Base-by-base conservation (phyloP, 2,329 filamentous ascomycete species). In the Aspergillus brasiliensis region DNA sequence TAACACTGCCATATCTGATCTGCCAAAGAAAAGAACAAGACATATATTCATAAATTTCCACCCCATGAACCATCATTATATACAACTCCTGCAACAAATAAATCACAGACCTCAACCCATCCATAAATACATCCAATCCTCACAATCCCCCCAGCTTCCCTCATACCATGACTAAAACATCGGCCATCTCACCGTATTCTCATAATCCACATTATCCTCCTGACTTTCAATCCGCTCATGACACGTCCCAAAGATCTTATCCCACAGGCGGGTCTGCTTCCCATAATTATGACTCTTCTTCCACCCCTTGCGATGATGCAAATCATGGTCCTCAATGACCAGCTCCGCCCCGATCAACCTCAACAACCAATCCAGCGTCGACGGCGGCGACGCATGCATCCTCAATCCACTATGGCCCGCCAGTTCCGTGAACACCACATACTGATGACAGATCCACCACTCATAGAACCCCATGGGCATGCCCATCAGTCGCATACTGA, bases 391-490 rank as follows among this genome's bases (percentile, higher is more conserved):
- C 0, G 71, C 65, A 51, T 74, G 72, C 8, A 81, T 51, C 1
- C 79, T 74, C 13, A 68, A 42, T 8, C 66, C 66, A 27, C 66
- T 68, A 40, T 68, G 66, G 3, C 66, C 66, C 3, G 65, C 60
- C 19, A 67, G 42, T 40, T 68, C 66, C n/a, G 65, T 59, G 23
- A 81, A 81, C 11, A 78, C 69, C 28, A 81, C 69, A 53, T 79
- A 81, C 55, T 78, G 71, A 54, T 80, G 75, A 63, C 78, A 81
- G 17, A 81, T 62, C 78, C 78, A 81, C 77, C 76, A 79, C 44
- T 80, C 78, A 51, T 81, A 80, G 63, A 82, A 81, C 2, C 77
- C 78, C 75, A 81, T 77, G 0, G 77, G 78, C 3, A 80, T 51
- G 0, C 78, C 77, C 34, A 76, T 70, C 0, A 67, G 6, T 57